These are phyloP conservation scores for Cystobasidium slooffiae DNA, from an alignment of 1,284 basidiomycete species.

Conservation along the genomic window DNA sequence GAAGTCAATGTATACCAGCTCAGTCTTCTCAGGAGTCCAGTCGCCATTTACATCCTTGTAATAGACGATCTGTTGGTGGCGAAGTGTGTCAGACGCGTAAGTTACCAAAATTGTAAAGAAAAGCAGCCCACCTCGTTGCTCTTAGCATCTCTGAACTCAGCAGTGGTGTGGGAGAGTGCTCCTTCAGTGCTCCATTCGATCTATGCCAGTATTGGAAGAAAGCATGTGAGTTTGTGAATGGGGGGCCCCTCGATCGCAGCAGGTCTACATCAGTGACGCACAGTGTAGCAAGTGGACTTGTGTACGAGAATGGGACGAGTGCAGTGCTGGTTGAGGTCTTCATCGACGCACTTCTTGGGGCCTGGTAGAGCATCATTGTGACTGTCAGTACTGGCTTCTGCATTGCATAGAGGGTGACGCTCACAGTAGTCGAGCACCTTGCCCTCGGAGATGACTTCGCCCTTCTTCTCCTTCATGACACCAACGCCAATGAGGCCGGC, in stretches of 20 bases:
- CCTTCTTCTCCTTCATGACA: slow-evolving; percentile 33
- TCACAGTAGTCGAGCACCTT: slow-evolving; percentile 56
- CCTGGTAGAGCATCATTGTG: no score
- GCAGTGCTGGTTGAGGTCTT: slow-evolving; percentile 56
- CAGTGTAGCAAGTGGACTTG: slow-evolving; percentile 56
- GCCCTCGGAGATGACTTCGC: slow-evolving; percentile 49
- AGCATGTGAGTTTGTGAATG: not conserved
- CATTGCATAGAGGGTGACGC: no score
- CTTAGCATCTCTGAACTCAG: slow-evolving; percentile 57
- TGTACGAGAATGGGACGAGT: slow-evolving; percentile 57
- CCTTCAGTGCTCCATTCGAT: slow-evolving; percentile 58
- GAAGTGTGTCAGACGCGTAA: not conserved
- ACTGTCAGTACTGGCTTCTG: no score
- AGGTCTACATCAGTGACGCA: not conserved
- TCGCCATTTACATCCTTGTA: slow-evolving; percentile 58
- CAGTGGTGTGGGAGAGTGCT: slow-evolving; percentile 57
- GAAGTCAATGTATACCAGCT: slow-evolving; percentile 58
- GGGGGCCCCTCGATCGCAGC: not conserved
- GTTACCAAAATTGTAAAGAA: not conserved
- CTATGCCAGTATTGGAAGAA: not conserved
- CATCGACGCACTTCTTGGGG: slow-evolving; percentile 56
- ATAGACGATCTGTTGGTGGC: slow-evolving; percentile 43
- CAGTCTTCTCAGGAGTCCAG: slow-evolving; percentile 56
- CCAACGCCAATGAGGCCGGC: slow-evolving; percentile 24
- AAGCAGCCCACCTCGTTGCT: slow-evolving; percentile 54